These are phyloP conservation scores for Stromatinia cepivora DNA, from an alignment of 2,329 filamentous ascomycete species.

Conservation along the genomic window DNA sequence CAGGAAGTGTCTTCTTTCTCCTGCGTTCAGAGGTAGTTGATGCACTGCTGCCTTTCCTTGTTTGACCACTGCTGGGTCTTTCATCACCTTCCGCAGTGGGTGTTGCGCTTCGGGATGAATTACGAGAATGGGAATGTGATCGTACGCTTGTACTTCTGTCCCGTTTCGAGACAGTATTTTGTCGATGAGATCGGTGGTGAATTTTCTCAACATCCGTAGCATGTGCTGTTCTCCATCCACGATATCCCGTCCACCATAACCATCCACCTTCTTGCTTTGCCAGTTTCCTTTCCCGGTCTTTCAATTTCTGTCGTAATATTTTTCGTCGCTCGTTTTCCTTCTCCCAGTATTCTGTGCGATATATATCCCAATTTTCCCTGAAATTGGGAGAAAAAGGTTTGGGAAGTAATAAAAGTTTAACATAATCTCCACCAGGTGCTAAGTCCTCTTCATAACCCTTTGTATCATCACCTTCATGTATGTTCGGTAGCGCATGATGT, in stretches of 20 bases:
- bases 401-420: conserved; percentile 85
- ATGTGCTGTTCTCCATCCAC: conserved; percentile 47
- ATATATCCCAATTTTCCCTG: conserved; percentile 95
- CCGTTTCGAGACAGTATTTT: conserved; percentile 31
- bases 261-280: conserved; percentile 68
- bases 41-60: conserved; percentile 37
- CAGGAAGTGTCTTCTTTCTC: conserved; percentile 35
- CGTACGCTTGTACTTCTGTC: conserved; percentile 38
- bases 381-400: conserved; percentile 96
- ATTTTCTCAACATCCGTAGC: conserved; percentile 39
- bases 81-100: conserved; percentile 40
- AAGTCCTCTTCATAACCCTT: conserved; percentile 82
- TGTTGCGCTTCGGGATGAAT: conserved; percentile 42
- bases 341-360: conserved; percentile 94
- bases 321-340: conserved; percentile 88
- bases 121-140: conserved; percentile 39
- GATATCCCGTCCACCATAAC: conserved; percentile 85
- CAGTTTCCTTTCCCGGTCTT: conserved; percentile 65
- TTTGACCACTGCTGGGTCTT: conserved; percentile 28
- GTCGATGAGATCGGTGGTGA: conserved; percentile 35
- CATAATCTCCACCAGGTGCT: conserved; percentile 83
- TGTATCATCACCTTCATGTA: conserved; percentile 60
- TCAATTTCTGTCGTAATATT: conserved; percentile 68
- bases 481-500: conserved; percentile 45
- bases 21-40: conserved; percentile 36